phyloP scores from a whole-genome alignment of 2,329 filamentous ascomycete species.

The Colletotrichum aenigma region DNA sequence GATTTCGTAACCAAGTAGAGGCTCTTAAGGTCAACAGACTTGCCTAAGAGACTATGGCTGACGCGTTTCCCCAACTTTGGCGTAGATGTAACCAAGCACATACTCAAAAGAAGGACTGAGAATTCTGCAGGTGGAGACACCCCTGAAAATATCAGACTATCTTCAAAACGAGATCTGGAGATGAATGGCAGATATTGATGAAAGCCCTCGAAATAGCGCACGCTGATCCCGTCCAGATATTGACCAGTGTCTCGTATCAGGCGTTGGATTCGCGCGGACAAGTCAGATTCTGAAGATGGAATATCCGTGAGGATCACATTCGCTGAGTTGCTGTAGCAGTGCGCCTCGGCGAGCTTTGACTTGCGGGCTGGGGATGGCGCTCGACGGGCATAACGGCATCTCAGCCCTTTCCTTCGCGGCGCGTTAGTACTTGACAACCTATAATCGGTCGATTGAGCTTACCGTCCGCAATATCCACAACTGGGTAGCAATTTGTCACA shows the following conservation, averaged over 20 bases:
- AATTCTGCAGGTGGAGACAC: not conserved
- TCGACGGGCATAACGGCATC: not conserved
- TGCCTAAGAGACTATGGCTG: not conserved
- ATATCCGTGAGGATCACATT: not conserved
- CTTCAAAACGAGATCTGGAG: constrained; percentile 29
- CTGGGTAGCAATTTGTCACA: not conserved
- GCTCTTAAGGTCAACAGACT: not conserved
- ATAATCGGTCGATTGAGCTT: not conserved
- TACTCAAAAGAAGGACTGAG: not conserved
- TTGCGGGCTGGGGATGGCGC: not conserved
- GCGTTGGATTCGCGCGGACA: not conserved
- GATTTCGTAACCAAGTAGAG: not conserved
- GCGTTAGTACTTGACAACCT: not conserved
- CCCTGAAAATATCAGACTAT: constrained; percentile 18
- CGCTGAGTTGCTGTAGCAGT: not conserved
- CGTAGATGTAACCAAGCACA: not conserved
- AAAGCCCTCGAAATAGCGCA: constrained; percentile 20
- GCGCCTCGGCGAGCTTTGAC: not conserved
- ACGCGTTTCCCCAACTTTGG: not conserved
- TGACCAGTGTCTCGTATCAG: not conserved
- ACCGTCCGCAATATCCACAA: not conserved
- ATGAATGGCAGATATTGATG: constrained; percentile 31
- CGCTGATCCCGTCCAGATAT: not conserved
- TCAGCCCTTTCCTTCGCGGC: not conserved
- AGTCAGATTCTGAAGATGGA: not conserved